These are phyloP conservation scores for Laetiporus sulphureus DNA, from an alignment of 1,284 basidiomycete species.

Conservation along the genomic window DNA sequence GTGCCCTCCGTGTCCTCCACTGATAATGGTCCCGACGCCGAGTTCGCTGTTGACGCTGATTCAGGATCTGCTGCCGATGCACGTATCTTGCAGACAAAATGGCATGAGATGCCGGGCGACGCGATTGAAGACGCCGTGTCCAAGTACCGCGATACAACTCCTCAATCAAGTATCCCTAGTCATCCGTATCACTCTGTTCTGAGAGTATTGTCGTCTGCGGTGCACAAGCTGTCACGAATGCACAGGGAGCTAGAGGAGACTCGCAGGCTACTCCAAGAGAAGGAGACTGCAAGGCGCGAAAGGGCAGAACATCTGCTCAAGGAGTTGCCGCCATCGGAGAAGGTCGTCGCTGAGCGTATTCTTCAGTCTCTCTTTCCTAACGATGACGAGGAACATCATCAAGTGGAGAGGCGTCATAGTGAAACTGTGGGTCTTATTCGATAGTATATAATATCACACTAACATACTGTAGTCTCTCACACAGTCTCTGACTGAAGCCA, in stretches of 20 bases:
- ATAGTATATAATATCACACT: conserved; percentile 2
- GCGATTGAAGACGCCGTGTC: conserved; percentile 58
- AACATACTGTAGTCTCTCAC: conserved; percentile 46
- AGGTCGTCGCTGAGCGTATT: conserved; percentile 56
- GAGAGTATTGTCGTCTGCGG: conserved; percentile 61
- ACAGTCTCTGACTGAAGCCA: conserved; percentile 65
- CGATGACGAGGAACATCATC: conserved; percentile 47
- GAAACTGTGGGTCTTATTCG: conserved; percentile 35
- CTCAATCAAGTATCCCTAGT: conserved; percentile 37
- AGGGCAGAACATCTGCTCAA: conserved; percentile 47
- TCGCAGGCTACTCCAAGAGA: conserved; percentile 45
- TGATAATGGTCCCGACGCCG: conserved; percentile 7
- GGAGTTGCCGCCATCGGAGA: conserved; percentile 53
- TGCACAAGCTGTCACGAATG: conserved; percentile 47
- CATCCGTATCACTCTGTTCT: conserved; percentile 63
- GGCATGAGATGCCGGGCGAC: conserved; percentile 69
- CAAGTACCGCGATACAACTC: conserved; percentile 32
- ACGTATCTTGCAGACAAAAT: conserved; percentile 53
- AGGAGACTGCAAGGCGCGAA: conserved; percentile 41
- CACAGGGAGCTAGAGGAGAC: conserved; percentile 58
- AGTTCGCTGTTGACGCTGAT: conserved; percentile 13
- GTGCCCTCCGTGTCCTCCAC: conserved; percentile 14
- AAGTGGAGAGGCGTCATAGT: conserved; percentile 50
- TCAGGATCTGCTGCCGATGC: conserved; percentile 26
- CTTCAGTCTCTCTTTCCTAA: conserved; percentile 63